These are phyloP conservation scores for Coemansia sp. DNA, from an alignment of 192 early-diverging fungal genomes.

Conservation along the genomic window DNA sequence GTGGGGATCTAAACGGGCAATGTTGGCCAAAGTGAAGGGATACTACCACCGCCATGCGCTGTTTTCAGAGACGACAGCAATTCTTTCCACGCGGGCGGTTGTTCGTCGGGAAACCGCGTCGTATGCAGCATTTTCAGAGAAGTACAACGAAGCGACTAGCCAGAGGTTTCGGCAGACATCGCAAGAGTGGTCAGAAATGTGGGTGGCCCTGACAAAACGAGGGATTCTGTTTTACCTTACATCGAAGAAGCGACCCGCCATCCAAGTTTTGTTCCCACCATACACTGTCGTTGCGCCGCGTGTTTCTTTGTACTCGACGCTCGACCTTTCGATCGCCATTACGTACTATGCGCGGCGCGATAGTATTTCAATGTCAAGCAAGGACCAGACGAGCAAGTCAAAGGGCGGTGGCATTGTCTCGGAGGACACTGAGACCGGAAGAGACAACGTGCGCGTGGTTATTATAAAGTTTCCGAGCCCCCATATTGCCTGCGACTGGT, in stretches of 20 bases:
- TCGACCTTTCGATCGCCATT: constrained; percentile 51
- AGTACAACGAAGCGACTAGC: constrained; percentile 50
- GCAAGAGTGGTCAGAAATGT: constrained; percentile 53
- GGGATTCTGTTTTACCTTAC: constrained; percentile 38
- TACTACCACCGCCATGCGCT: constrained; percentile 28
- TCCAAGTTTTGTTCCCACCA: constrained; percentile 30
- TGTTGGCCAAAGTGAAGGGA: constrained; percentile 36
- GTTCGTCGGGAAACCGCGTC: constrained; percentile 40
- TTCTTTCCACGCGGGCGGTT: constrained; percentile 37
- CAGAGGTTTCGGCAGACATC: constrained; percentile 24
- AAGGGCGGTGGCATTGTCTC: constrained; percentile 6
- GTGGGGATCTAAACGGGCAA: constrained; percentile 11
- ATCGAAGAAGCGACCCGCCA: constrained; percentile 28
- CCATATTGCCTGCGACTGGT: constrained; percentile 44
- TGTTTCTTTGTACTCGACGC: constrained; percentile 51
- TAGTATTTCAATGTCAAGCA: background rate
- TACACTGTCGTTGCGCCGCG: constrained; percentile 33
- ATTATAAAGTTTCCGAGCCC: constrained; percentile 46
- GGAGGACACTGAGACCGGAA: constrained; percentile 20
- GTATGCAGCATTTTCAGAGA: constrained; percentile 17
- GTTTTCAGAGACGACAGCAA: constrained; percentile 31
- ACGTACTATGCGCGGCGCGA: constrained; percentile 28
- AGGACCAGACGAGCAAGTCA: constrained; percentile 16
- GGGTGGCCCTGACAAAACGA: constrained; percentile 43
- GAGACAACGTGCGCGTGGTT: constrained; percentile 22